These are phyloP conservation scores for Alternaria hordeiaustralica DNA, from an alignment of 2,329 filamentous ascomycete species.

Conservation along the genomic window DNA sequence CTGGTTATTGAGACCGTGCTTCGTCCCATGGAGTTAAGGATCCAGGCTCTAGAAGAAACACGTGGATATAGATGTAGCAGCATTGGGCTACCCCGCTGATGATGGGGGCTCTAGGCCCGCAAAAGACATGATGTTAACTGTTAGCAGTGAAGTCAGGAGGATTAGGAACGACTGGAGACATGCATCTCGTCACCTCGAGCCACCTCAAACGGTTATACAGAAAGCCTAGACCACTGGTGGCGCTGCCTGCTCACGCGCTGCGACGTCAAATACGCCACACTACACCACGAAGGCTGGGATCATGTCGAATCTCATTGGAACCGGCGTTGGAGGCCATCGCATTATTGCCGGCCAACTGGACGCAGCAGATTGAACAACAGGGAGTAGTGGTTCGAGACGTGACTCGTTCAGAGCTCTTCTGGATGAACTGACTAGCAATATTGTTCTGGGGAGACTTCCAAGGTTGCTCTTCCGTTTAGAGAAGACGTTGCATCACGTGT, in stretches of 20 bases:
- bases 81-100: background rate
- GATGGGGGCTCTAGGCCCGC: background rate
- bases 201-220: background rate
- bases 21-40: background rate
- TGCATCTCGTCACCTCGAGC: background rate
- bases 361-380: background rate
- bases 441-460: background rate
- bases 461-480: background rate
- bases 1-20: background rate
- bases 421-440: background rate
- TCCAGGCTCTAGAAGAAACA: background rate
- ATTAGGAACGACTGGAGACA: background rate
- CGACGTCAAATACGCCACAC: background rate
- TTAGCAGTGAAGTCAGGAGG: background rate
- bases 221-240: background rate
- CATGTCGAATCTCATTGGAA: background rate
- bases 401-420: background rate
- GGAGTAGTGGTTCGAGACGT: background rate
- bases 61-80: background rate
- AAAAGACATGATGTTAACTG: background rate
- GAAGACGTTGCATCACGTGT: background rate
- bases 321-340: background rate
- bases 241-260: background rate
- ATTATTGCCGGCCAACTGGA: background rate
- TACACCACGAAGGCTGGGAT: background rate